A percentile compares a stretch with the other conserved stretches of the same genome.
phyloP scores from a whole-genome alignment of 176 grass and related monocot species.

The Hordeum vulgare region MorexV3_pseudomolecules_assembly NC_058519.1:355525917-355526416 shows the following conservation, averaged over 20 bases:
- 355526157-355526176: slow-evolving; percentile 69
- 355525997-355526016: neutral
- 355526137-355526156: slow-evolving; percentile 41
- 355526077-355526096: neutral
- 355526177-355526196: slow-evolving; percentile 84
- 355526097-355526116: neutral
- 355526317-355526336: slow-evolving; percentile 70
- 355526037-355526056: neutral
- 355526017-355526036: neutral
- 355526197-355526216: slow-evolving; percentile 79
- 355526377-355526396: slow-evolving; percentile 79
- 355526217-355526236: slow-evolving; percentile 82
- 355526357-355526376: slow-evolving; percentile 72
- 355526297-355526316: slow-evolving; percentile 43
- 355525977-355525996: neutral
- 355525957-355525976: neutral
- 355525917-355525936: neutral
- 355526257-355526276: slow-evolving; percentile 58
- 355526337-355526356: slow-evolving; percentile 77
- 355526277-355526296: slow-evolving; percentile 71
- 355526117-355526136: slow-evolving; percentile 35
- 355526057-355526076: neutral
- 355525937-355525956: neutral
- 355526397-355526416: slow-evolving; percentile 63
- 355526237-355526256: slow-evolving; percentile 63